Conservation (phyloP, 441 rosid genomes). For the Francoa sonchifolia region DNA sequence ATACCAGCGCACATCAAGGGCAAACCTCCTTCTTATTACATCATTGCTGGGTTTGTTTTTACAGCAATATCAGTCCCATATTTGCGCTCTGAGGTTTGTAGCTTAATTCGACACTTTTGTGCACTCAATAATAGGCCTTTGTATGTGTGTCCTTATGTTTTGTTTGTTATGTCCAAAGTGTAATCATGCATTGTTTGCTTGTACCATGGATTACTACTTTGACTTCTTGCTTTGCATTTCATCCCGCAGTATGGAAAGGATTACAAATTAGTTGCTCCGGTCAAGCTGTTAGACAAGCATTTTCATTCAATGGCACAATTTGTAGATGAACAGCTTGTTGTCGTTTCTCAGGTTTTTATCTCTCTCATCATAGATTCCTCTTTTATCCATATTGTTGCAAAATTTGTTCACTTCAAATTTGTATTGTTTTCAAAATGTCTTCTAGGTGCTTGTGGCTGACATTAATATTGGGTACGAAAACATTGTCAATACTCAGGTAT, state of each 20-base stretch:
- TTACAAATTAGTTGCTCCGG: conserved; percentile 87
- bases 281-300: conserved; percentile 79
- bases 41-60: conserved; percentile 86
- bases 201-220: too few species aligned
- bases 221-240: too few species aligned
- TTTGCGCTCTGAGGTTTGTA: conserved; percentile 79
- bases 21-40: conserved; percentile 78
- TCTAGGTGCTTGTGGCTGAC: conserved; percentile 91
- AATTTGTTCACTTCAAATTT: conserved; percentile 9
- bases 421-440: conserved; percentile 7
- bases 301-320: conserved; percentile 77
- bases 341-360: conserved; percentile 68
- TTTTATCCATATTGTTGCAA: conserved; percentile 13
- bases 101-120: conserved; percentile 1
- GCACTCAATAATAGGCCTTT: not conserved
- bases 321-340: conserved; percentile 82
- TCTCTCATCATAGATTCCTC: conserved; percentile 10
- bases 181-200: not conserved
- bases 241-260: conserved; percentile 76
- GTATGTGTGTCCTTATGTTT: not conserved
- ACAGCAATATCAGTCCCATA: conserved; percentile 84
- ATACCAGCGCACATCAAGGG: conserved; percentile 72
- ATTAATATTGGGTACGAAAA: conserved; percentile 87
- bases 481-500: conserved; percentile 85
- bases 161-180: too few species aligned